Evolutionary conservation across 192 early-diverging fungal species (phyloP).

Genomic region (Podila epicladia): DNA sequence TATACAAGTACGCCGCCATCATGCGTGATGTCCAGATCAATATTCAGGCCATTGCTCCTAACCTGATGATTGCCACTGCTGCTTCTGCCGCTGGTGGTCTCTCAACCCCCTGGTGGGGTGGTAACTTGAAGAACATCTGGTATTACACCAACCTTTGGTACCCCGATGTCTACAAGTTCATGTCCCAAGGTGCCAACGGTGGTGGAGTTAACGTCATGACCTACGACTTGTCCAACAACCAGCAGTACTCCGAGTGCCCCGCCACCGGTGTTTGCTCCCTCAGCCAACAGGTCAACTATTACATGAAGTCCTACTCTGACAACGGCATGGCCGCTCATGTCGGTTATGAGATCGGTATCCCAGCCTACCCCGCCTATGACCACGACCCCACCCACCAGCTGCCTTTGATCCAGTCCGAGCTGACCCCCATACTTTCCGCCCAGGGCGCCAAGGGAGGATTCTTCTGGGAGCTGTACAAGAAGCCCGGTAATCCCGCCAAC

Average conservation of each 20-base stretch:
- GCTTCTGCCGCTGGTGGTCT: conserved; percentile 49
- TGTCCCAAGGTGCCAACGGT: conserved; percentile 12
- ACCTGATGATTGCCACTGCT: conserved; percentile 27
- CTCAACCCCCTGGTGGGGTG: conserved; percentile 51
- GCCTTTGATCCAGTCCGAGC: conserved; percentile 44
- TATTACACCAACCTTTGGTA: conserved; percentile 45
- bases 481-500: conserved; percentile 12
- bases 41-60: conserved; percentile 33
- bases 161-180: conserved; percentile 33
- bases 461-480: conserved; percentile 52
- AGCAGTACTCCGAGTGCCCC: conserved; percentile 43
- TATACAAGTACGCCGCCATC: conserved; percentile 46
- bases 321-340: conserved; percentile 36
- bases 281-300: conserved; percentile 42
- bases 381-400: conserved; percentile 45
- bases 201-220: conserved; percentile 50
- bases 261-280: conserved; percentile 25
- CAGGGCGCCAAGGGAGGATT: conserved; percentile 38
- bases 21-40: conserved; percentile 43
- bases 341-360: conserved; percentile 49
- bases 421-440: conserved; percentile 20
- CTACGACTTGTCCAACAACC: conserved; percentile 45
- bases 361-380: conserved; percentile 35
- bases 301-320: conserved; percentile 38
- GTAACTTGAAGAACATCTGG: conserved; percentile 54